These are phyloP conservation scores for Camelina neglecta DNA, from an alignment of 345 rosid species.

Conservation along the genomic window DNA sequence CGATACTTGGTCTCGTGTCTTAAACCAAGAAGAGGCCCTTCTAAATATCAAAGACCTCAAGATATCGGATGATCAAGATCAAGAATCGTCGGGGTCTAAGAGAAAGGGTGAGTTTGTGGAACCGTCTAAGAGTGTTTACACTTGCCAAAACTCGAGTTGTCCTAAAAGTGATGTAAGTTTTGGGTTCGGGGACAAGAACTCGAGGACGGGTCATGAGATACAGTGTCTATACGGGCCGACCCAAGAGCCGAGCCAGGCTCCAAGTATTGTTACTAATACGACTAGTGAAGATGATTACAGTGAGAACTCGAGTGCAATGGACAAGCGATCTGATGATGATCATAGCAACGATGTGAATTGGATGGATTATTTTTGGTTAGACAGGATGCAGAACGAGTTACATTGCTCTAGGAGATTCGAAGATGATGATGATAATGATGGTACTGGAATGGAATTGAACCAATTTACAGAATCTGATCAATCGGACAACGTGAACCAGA, in stretches of 20 bases:
- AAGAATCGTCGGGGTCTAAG: constrained; percentile 22
- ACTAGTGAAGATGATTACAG: constrained; percentile 31
- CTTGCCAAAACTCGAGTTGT: constrained; percentile 47
- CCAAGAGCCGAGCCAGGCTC: constrained; percentile 23
- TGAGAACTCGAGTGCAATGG: constrained; percentile 15
- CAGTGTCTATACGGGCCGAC: constrained; percentile 36
- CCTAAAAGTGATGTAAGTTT: constrained; percentile 39
- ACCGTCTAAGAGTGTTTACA: constrained; percentile 19
- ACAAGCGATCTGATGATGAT: constrained; percentile 14
- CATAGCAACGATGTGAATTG: neutral
- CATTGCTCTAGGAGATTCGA: constrained; percentile 36
- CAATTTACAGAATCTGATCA: constrained; percentile 22
- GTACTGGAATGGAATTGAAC: constrained; percentile 24
- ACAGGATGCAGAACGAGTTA: constrained; percentile 37
- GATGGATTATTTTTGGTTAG: constrained; percentile 24
- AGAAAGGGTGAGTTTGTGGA: constrained; percentile 14
- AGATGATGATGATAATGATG: constrained; percentile 31
- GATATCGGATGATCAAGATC: constrained; percentile 41
- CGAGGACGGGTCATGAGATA: constrained; percentile 52
- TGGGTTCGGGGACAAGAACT: constrained; percentile 51
- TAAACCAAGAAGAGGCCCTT: constrained; percentile 61
- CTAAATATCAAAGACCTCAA: constrained; percentile 43
- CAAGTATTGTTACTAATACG: constrained; percentile 27
- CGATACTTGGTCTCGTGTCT: constrained; percentile 58
- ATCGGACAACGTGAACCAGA: constrained; percentile 22